A percentile compares a stretch with the other conserved stretches of the same genome.
phyloP scores from a whole-genome alignment of 2,329 filamentous ascomycete genomes.

The Nothomitra cinnamomea region DNA sequence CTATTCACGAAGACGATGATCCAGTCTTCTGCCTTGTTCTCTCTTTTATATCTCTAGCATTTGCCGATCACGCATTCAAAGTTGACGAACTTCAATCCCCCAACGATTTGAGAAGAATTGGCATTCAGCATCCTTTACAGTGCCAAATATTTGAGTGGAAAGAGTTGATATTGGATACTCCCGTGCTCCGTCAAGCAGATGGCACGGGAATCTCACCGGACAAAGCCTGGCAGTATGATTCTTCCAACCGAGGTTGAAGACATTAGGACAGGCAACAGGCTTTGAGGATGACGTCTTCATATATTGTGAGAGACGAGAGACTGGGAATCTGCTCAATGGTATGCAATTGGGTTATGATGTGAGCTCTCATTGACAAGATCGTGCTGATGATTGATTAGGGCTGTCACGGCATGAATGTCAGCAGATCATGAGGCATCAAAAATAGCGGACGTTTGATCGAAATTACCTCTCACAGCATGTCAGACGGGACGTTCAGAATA shows the following conservation, averaged over 20 bases:
- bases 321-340: slow-evolving; percentile 1
- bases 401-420: not conserved
- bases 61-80: slow-evolving; percentile 1
- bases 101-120: slow-evolving; percentile 1
- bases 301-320: not conserved
- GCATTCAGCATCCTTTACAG: not conserved
- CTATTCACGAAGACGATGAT: not conserved
- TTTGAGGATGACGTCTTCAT: not conserved
- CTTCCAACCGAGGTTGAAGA: not conserved
- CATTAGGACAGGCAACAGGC: slow-evolving; percentile 1
- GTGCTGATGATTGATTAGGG: not conserved
- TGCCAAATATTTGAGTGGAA: slow-evolving; percentile 2
- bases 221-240: slow-evolving; percentile 1
- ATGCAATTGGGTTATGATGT: not conserved
- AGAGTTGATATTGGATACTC: not conserved
- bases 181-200: not conserved
- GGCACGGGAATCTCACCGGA: not conserved
- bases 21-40: not conserved
- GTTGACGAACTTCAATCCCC: slow-evolving; percentile 2
- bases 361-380: not conserved
- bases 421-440: not conserved
- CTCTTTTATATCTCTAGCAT: slow-evolving; percentile 2
- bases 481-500: not conserved
- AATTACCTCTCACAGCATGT: not conserved
- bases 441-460: too few relatives aligned